Conservation (phyloP, 352 stramenopile species). For the Globisporangium radiosum region DNA sequence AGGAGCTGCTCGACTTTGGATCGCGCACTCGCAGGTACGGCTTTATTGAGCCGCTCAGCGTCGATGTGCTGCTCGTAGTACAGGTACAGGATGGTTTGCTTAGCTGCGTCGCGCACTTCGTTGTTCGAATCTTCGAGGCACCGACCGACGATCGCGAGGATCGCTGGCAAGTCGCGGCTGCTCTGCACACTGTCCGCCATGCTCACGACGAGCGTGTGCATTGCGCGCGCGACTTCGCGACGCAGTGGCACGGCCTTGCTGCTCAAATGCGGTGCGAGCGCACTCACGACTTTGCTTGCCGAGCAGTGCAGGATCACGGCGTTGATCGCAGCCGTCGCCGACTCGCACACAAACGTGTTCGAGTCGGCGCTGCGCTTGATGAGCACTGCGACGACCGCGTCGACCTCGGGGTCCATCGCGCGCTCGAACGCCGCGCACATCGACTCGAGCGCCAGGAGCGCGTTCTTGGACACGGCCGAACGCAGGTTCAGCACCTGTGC, state of each 20-base stretch:
- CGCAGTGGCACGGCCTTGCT: constrained; percentile 49
- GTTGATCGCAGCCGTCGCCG: constrained; percentile 35
- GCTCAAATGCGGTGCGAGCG: constrained; percentile 29
- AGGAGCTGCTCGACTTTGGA: constrained; percentile 47
- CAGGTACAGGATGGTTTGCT: constrained; percentile 55
- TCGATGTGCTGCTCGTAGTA: constrained; percentile 29
- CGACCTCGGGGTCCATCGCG: constrained; percentile 51
- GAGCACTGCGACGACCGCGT: constrained; percentile 49
- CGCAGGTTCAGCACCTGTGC: constrained; percentile 63
- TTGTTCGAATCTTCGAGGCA: constrained; percentile 74
- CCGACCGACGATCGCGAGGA: constrained; percentile 45
- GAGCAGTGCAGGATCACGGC: constrained; percentile 54
- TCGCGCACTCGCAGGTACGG: constrained; percentile 34
- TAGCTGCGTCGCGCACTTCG: constrained; percentile 61
- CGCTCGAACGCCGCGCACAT: constrained; percentile 39
- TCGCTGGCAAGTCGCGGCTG: constrained; percentile 31
- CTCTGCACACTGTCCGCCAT: constrained; percentile 25
- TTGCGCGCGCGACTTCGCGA: constrained; percentile 47
- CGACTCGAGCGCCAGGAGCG: constrained; percentile 59
- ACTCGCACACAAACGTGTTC: constrained; percentile 73
- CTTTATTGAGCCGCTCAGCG: constrained; percentile 41
- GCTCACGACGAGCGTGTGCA: constrained; percentile 42
- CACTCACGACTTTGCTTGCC: constrained; percentile 30
- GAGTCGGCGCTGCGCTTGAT: constrained; percentile 64
- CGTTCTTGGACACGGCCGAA: constrained; percentile 71